These are phyloP conservation scores for Hygrophila difformis DNA, from an alignment of 257 asterid species.

Conservation along the genomic window DNA sequence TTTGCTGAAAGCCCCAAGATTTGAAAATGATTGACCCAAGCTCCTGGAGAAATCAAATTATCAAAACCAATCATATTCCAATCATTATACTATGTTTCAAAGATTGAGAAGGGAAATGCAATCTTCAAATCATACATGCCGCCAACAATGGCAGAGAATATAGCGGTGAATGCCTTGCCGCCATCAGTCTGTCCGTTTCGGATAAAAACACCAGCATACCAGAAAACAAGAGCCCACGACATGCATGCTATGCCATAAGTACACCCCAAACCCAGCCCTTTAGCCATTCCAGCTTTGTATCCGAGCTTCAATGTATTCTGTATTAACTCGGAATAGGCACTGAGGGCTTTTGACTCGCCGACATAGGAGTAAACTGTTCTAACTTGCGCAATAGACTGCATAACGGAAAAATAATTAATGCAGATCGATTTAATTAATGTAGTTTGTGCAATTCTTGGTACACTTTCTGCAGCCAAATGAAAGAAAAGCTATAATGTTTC, in stretches of 20 bases:
- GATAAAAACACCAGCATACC: constrained; percentile 98
- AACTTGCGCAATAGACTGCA: constrained; percentile 93
- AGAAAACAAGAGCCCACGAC: constrained; percentile 99
- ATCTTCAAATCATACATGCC: constrained; percentile 76
- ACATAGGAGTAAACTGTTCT: constrained; percentile 98
- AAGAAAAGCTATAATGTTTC: constrained; percentile 3
- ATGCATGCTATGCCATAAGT: constrained; percentile 99
- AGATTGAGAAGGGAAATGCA: neutral
- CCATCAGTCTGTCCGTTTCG: constrained; percentile 96
- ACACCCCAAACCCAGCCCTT: constrained; percentile 96
- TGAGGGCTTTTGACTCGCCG: constrained; percentile 83
- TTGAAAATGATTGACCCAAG: constrained; percentile 97
- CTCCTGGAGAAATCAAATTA: constrained; percentile 54
- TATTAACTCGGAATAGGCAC: constrained; percentile 82
- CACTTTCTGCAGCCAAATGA: neutral
- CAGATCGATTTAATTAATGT: neutral
- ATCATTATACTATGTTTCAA: neutral
- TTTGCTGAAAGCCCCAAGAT: constrained; percentile 98
- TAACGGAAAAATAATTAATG: constrained; percentile 14
- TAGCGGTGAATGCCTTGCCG: constrained; percentile 96
- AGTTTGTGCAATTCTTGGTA: neutral
- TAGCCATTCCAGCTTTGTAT: constrained; percentile 99
- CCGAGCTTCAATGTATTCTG: constrained; percentile 86
- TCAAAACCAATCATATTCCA: constrained; percentile 9
- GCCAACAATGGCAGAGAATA: constrained; percentile 97